These are phyloP conservation scores for Capsicum chinense DNA, from an alignment of 257 asterid species.

Conservation along the genomic window DNA sequence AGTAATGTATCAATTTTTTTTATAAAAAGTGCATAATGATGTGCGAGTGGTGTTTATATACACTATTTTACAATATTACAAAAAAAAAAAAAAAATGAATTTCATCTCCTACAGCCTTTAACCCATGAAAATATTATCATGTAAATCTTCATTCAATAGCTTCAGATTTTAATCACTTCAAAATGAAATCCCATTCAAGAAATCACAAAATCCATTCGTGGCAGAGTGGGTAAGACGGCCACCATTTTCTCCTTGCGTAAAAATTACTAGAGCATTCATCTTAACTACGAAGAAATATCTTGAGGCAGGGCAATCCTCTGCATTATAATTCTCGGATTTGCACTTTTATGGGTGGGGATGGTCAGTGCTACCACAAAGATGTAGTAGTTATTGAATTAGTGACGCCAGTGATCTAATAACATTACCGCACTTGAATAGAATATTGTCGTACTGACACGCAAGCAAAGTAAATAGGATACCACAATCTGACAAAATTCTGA, in stretches of 20 bases:
- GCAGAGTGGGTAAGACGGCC: neutral
- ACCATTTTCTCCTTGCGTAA: neutral
- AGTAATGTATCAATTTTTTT: neutral
- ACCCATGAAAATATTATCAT: neutral
- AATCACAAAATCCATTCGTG: neutral
- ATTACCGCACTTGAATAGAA: constrained; percentile 2
- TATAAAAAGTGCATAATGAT: neutral
- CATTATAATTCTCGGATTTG: neutral
- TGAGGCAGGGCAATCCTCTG: neutral
- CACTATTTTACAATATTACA: neutral
- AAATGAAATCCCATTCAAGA: neutral
- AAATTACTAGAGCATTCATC: neutral
- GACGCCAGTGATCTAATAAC: neutral
- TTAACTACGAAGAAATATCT: neutral
- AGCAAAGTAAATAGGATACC: neutral
- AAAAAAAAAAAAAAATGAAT: too few relatives aligned
- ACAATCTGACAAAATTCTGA: neutral
- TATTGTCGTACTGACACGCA: neutral
- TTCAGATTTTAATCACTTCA: neutral
- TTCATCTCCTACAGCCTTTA: neutral
- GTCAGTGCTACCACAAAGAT: constrained; percentile 3
- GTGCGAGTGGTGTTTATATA: neutral
- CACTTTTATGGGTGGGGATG: neutral
- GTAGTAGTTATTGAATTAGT: neutral
- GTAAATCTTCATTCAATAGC: neutral